Percentiles rank a stretch among this genome's conserved stretches.
phyloP scores from a whole-genome alignment of 768 basidiomycete species.

The Hygrocybe coccinea region DNA sequence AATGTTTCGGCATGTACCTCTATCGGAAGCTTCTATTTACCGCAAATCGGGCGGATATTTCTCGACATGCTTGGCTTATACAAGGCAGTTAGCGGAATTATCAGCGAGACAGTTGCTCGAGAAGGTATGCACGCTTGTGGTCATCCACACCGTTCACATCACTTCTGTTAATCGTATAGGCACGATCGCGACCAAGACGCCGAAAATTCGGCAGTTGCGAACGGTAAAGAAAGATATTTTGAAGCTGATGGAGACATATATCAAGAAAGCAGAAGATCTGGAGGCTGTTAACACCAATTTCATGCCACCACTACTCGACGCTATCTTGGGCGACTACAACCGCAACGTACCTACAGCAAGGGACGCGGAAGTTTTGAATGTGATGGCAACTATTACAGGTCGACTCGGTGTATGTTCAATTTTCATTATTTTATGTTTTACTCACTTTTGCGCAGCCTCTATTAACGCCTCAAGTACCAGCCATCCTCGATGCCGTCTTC shows the following conservation, averaged over 20 bases:
- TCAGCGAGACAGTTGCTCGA: constrained; percentile 85
- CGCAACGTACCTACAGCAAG: constrained; percentile 89
- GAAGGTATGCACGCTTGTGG: constrained; percentile 50
- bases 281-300: constrained; percentile 88
- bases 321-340: constrained; percentile 96
- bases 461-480: constrained; percentile 88
- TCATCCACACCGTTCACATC: neutral
- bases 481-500: constrained; percentile 94
- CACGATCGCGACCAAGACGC: constrained; percentile 89
- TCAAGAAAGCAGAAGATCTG: constrained; percentile 94
- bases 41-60: constrained; percentile 95
- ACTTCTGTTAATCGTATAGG: constrained; percentile 42
- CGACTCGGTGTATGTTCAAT: constrained; percentile 72
- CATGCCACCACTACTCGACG: constrained; percentile 92
- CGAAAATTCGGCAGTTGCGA: constrained; percentile 87
- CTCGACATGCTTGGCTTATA: constrained; percentile 97
- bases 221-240: constrained; percentile 99
- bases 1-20: constrained; percentile 97
- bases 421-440: neutral
- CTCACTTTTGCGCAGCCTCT: constrained; percentile 50
- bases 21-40: constrained; percentile 93
- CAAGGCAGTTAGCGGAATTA: constrained; percentile 94
- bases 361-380: constrained; percentile 95
- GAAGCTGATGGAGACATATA: constrained; percentile 95
- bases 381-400: constrained; percentile 90